These are phyloP conservation scores for Verticillium nonalfalfae DNA, from an alignment of 2,329 filamentous ascomycete genomes.

Conservation along the genomic window DNA sequence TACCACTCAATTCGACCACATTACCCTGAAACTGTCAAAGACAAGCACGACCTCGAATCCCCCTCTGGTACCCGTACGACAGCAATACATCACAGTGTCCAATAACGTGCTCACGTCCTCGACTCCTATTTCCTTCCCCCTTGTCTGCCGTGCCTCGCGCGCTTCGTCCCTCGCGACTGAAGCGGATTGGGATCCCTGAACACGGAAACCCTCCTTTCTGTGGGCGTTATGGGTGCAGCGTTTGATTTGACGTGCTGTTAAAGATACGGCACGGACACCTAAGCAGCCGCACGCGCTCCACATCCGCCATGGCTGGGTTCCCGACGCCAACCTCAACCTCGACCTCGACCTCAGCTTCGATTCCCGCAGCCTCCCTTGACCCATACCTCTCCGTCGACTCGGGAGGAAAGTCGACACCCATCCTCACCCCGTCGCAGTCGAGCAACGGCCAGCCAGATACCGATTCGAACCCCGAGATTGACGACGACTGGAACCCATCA, in stretches of 20 bases:
- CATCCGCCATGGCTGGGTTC: not conserved
- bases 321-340: not conserved
- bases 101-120: not conserved
- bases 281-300: not conserved
- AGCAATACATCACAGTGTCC: not conserved
- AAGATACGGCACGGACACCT: not conserved
- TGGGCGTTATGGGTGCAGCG: not conserved
- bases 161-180: no score
- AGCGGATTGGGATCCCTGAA: not conserved
- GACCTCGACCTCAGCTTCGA: not conserved
- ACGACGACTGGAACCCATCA: not conserved
- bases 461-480: slow-evolving; percentile 1
- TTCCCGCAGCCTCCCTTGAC: not conserved
- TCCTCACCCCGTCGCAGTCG: slow-evolving; percentile 11
- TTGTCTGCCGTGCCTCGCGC: not conserved
- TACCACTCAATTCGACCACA: not conserved
- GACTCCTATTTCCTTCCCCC: not conserved
- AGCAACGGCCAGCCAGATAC: slow-evolving; percentile 1
- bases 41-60: not conserved
- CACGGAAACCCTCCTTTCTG: not conserved
- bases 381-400: slow-evolving; percentile 3
- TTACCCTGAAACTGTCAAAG: not conserved
- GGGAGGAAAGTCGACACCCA: slow-evolving; percentile 5
- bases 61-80: not conserved
- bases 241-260: not conserved